Conservation (phyloP, 2,329 filamentous ascomycete genomes). For the Fusarium setosum region DNA sequence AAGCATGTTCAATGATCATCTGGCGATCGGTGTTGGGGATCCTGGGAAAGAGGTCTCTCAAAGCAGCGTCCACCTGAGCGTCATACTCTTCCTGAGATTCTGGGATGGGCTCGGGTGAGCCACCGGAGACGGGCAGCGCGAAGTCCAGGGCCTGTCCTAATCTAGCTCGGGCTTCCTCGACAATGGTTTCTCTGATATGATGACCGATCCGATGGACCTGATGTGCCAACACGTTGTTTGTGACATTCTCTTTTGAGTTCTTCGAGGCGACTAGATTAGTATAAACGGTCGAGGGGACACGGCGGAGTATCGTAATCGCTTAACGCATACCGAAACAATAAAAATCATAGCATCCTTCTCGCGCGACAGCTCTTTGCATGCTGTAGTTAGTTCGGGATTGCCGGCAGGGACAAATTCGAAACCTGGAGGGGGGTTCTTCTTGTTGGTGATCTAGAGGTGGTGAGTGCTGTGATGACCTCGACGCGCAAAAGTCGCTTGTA, state of each 20-base stretch:
- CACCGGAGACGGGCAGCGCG: conserved; percentile 35
- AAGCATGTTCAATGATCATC: conserved; percentile 71
- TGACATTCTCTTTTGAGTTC: conserved; percentile 46
- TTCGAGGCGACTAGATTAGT: conserved; percentile 32
- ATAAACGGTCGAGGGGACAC: neutral
- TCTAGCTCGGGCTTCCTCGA: conserved; percentile 62
- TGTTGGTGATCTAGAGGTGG: conserved; percentile 61
- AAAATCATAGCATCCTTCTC: conserved; percentile 72
- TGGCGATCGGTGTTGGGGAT: conserved; percentile 74
- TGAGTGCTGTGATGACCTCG: conserved; percentile 42
- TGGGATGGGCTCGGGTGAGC: conserved; percentile 68
- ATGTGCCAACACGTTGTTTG: conserved; percentile 54
- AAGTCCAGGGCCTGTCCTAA: conserved; percentile 42
- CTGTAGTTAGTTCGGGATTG: conserved; percentile 68
- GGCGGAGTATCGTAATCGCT: neutral
- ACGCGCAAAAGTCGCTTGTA: conserved; percentile 49
- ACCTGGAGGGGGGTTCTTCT: conserved; percentile 65
- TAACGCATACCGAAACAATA: conserved; percentile 69
- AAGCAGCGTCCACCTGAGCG: conserved; percentile 69
- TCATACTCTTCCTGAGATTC: conserved; percentile 70
- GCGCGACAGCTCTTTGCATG: conserved; percentile 74
- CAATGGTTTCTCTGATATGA: conserved; percentile 69
- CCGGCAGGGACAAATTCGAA: conserved; percentile 73
- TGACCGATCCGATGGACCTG: conserved; percentile 71
- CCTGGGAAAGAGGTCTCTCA: conserved; percentile 72